Evolutionary conservation across 148 eudicot genomes (phyloP).

Genomic region (Diospyros lotus): DNA sequence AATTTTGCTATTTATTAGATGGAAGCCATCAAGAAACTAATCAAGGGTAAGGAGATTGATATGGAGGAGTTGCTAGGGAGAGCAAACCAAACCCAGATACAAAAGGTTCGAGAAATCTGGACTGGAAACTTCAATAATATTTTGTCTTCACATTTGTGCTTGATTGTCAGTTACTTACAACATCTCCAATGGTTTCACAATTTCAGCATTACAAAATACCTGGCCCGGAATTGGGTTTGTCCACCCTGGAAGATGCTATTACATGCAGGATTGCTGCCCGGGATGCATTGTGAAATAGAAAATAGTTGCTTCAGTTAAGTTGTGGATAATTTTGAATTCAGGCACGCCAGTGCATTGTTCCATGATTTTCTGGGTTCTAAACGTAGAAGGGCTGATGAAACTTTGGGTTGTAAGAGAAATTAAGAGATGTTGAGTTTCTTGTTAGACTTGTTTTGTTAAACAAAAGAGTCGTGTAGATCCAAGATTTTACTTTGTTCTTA

Average conservation of each 20-base stretch:
- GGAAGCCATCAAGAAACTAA: slow-evolving; percentile 35
- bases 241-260: slow-evolving; percentile 78
- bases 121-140: neutral
- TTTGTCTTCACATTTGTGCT: neutral
- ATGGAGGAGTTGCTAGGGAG: slow-evolving; percentile 63
- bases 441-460: no score
- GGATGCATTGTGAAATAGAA: slow-evolving; percentile 55
- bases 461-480: no score
- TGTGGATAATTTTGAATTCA: neutral
- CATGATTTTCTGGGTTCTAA: neutral
- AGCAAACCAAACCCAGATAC: slow-evolving; percentile 70
- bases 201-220: slow-evolving; percentile 81
- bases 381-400: neutral
- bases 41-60: slow-evolving; percentile 69
- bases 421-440: no score
- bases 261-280: slow-evolving; percentile 86
- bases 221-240: slow-evolving; percentile 53
- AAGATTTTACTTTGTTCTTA: no score
- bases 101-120: slow-evolving; percentile 50
- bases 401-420: no score
- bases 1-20: slow-evolving; percentile 23
- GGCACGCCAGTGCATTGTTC: neutral
- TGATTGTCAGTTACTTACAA: neutral
- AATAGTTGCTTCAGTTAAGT: neutral
- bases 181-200: neutral